Evolutionary conservation across 1,284 basidiomycete species (phyloP), one percentile per base, ranked within the genome.

Genomic region (Apiotrichum domesticum): DNA sequence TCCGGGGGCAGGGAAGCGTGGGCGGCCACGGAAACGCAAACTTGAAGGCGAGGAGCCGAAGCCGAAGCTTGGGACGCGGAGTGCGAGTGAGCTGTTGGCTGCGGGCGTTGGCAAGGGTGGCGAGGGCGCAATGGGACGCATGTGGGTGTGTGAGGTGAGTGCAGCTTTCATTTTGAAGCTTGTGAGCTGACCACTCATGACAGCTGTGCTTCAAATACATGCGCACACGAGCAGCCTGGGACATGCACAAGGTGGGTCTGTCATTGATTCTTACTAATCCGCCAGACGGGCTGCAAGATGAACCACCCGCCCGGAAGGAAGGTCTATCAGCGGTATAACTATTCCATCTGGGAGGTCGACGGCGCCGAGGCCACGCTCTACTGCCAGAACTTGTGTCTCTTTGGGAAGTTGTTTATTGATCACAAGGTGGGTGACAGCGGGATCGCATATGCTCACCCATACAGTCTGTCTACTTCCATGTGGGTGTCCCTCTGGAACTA

Each of bases 401-500:
- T 98, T 68, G 95, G 94, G 44, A 98, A 98, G 74, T 81, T 98
- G n/a, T 98, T 98, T 76, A 97, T 98, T 69, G 95, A 98, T 69
- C 88, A 95, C 69, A 98, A 98, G 57, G 75, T 75, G 44, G 15
- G 72, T 57, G 15, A 5, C 2, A 0, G 14, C 14, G 14, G 43
- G 35, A 6, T 3, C 8, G 39, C n/a, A 34, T 7, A 39, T 55
- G 44, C 64, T 57, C 11, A 56, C 41, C 41, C 32, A 6, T n/a
- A 0, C 54, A 77, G 80, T 96, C 94, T 1, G 80, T 98, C 37
- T 98, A 92, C 78, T 98, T 95, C 70, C 93, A 98, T 15, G 41
- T 42, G 4, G 55, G 81, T 81, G 10, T 42, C 7, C 57, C 71
- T 56, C 15, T 10, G 1, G 34, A 9, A 37, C 37, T n/a, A 9